Evolutionary conservation across 1,284 basidiomycete genomes (phyloP).

Genomic region (Papiliotrema laurentii): DNA sequence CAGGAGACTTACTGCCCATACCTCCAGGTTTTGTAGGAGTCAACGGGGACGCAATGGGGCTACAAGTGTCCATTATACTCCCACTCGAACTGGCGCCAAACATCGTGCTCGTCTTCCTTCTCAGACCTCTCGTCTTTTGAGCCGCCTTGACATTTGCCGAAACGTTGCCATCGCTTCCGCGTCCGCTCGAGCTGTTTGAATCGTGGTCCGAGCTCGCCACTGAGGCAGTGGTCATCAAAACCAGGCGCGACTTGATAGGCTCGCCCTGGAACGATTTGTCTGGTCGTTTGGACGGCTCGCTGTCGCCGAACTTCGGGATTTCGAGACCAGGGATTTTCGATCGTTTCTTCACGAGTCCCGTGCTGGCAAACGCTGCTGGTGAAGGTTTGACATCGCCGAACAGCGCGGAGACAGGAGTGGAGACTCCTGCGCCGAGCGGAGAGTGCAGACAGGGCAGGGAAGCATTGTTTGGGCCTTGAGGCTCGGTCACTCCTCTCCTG

Average conservation of each 20-base stretch:
- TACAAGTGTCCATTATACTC: slow-evolving; percentile 26
- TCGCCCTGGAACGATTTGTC: background rate
- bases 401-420: slow-evolving; percentile 25
- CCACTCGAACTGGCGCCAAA: slow-evolving; percentile 36
- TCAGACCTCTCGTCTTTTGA: slow-evolving; percentile 32
- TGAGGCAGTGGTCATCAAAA: background rate
- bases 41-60: slow-evolving; percentile 25
- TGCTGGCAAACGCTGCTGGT: slow-evolving; percentile 45
- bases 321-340: slow-evolving; percentile 23
- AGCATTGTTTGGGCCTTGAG: slow-evolving; percentile 6
- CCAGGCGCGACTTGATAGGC: slow-evolving; percentile 3
- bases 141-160: slow-evolving; percentile 18
- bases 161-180: slow-evolving; percentile 14
- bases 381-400: slow-evolving; percentile 43
- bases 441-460: slow-evolving; percentile 11
- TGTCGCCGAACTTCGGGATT: slow-evolving; percentile 30
- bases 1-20: background rate
- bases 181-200: slow-evolving; percentile 6
- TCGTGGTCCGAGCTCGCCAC: background rate
- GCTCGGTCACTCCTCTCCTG: slow-evolving; percentile 36
- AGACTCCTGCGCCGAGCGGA: slow-evolving; percentile 16
- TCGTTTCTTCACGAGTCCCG: slow-evolving; percentile 45
- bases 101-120: slow-evolving; percentile 45
- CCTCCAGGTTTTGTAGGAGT: slow-evolving; percentile 34
- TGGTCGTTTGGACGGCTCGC: slow-evolving; percentile 11